Evolutionary conservation across 2,329 filamentous ascomycete genomes (phyloP).

Genomic region (Hansfordia pulvinata): DNA sequence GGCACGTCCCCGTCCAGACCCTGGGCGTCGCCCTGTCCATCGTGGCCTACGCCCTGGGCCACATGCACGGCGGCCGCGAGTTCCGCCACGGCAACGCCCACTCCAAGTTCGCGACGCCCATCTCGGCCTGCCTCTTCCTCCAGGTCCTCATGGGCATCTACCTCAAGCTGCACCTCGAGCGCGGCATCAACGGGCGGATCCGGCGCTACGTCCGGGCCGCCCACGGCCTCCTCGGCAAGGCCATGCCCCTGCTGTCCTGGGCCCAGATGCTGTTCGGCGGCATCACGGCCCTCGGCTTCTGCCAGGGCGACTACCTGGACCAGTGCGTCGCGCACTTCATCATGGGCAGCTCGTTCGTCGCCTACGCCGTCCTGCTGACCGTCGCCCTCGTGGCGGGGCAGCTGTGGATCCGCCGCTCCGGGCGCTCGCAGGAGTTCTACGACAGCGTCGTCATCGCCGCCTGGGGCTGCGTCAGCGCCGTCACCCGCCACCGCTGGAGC

Average conservation of each 20-base stretch:
- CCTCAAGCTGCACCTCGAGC: slow-evolving; percentile 78
- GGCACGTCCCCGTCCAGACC: slow-evolving; percentile 85
- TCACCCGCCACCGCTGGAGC: slow-evolving; percentile 95
- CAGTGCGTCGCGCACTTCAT: slow-evolving; percentile 97
- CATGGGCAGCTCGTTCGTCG: slow-evolving; percentile 95
- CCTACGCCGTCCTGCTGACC: slow-evolving; percentile 77
- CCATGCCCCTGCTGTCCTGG: slow-evolving; percentile 79
- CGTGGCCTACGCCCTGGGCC: slow-evolving; percentile 80
- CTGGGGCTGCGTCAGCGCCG: slow-evolving; percentile 96
- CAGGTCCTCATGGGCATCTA: slow-evolving; percentile 78
- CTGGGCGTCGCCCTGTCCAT: slow-evolving; percentile 63
- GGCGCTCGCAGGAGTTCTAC: slow-evolving; percentile 91
- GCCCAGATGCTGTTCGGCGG: slow-evolving; percentile 92
- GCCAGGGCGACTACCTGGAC: slow-evolving; percentile 77
- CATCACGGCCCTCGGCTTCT: slow-evolving; percentile 86
- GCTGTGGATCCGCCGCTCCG: slow-evolving; percentile 67
- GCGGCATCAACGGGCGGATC: slow-evolving; percentile 68
- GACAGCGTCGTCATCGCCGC: slow-evolving; percentile 81
- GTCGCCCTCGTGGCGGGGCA: slow-evolving; percentile 83
- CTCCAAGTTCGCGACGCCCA: slow-evolving; percentile 60
- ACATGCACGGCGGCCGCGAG: slow-evolving; percentile 77
- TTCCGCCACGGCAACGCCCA: slow-evolving; percentile 69
- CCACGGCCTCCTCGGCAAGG: slow-evolving; percentile 75
- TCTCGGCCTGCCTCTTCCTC: slow-evolving; percentile 66
- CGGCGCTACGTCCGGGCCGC: slow-evolving; percentile 55